Percentiles rank a stretch among this genome's conserved stretches.
phyloP scores from a whole-genome alignment of 495 filamentous ascomycete genomes.

The Penicillium odoratum region DNA sequence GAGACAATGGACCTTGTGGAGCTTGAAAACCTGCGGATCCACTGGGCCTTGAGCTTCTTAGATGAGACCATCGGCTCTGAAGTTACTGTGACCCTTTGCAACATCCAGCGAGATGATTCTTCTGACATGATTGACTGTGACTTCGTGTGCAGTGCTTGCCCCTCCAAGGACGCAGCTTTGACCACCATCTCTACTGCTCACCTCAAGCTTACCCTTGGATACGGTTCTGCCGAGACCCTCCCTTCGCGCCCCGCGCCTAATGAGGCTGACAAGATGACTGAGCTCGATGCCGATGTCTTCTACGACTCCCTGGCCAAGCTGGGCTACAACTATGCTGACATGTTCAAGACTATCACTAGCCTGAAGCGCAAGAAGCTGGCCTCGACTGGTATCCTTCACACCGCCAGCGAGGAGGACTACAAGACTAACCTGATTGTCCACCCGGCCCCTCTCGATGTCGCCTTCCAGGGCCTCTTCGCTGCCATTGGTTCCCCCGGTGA shows the following conservation, averaged over 20 bases:
- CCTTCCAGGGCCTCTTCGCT: background rate
- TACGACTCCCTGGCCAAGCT: constrained; percentile 2
- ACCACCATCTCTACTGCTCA: background rate
- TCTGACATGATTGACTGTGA: background rate
- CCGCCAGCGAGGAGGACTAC: background rate
- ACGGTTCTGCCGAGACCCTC: background rate
- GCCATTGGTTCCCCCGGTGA: background rate
- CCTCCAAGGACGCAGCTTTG: background rate
- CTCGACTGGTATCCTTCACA: background rate
- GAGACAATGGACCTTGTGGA: background rate
- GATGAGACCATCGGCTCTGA: background rate
- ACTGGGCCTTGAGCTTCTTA: background rate
- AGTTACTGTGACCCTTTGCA: background rate
- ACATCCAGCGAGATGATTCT: background rate
- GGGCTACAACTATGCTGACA: constrained; percentile 1
- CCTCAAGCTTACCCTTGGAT: background rate
- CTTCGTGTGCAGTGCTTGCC: background rate
- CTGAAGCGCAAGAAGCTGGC: background rate
- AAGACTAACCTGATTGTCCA: background rate
- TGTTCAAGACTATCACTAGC: constrained; percentile 1
- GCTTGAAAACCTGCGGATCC: background rate
- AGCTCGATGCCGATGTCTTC: background rate
- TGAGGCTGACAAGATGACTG: constrained; percentile 1
- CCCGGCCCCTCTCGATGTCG: constrained; percentile 2
- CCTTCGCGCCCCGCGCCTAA: background rate